Evolutionary conservation across 768 basidiomycete species (phyloP).

Genomic region (Russula earlei): DNA sequence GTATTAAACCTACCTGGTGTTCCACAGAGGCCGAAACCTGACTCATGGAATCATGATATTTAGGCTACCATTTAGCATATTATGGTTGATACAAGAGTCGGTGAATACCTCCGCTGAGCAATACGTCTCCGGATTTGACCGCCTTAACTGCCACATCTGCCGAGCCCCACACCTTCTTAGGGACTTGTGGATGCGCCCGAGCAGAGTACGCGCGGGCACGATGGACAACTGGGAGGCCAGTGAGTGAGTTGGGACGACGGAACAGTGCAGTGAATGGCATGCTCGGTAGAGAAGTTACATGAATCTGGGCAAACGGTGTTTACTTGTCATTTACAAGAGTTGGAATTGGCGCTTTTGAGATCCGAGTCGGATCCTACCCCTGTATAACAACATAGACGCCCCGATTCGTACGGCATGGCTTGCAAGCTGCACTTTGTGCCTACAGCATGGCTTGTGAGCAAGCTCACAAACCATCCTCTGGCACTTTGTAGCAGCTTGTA

Average conservation of each 20-base stretch:
- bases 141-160: slow-evolving; percentile 78
- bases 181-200: slow-evolving; percentile 24
- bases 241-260: background rate
- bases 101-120: slow-evolving; percentile 72
- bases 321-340: background rate
- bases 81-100: background rate
- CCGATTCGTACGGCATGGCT: too few species aligned
- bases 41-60: background rate
- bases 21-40: slow-evolving; percentile 86
- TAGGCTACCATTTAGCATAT: background rate
- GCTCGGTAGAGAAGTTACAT: background rate
- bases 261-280: background rate
- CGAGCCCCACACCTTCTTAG: slow-evolving; percentile 55
- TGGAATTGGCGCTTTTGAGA: too few species aligned
- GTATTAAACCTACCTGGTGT: slow-evolving; percentile 53
- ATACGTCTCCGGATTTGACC: slow-evolving; percentile 66
- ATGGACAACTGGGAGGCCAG: background rate
- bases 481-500: too few species aligned
- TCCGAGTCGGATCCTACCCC: too few species aligned
- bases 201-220: slow-evolving; percentile 8
- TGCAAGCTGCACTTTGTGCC: too few species aligned
- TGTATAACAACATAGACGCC: too few species aligned
- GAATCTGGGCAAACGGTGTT: background rate
- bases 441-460: too few species aligned
- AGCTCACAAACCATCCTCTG: too few species aligned